These are phyloP conservation scores for Rhodotorula taiwanensis DNA, from an alignment of 768 basidiomycete species.

Conservation along the genomic window DNA sequence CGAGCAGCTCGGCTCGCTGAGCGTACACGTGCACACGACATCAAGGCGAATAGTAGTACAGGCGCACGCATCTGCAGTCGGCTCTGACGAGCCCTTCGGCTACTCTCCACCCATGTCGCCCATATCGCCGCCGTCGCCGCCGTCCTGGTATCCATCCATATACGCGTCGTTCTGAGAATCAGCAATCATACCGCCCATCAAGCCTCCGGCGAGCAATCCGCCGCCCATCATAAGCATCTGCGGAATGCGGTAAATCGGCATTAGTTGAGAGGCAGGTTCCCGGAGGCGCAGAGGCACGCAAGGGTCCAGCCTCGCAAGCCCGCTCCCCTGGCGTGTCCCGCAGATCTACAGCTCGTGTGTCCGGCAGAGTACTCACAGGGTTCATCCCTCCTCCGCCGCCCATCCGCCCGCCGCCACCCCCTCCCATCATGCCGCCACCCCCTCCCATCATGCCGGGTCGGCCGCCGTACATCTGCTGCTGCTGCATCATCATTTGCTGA, in stretches of 20 bases:
- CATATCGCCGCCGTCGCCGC: slow-evolving; percentile 7
- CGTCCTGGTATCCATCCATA: slow-evolving; percentile 18
- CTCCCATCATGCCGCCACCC: slow-evolving; percentile 11
- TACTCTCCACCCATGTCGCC: neutral
- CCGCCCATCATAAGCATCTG: slow-evolving; percentile 29
- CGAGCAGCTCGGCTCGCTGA: no score
- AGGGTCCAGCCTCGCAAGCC: no score
- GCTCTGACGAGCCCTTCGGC: no score
- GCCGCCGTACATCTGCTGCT: neutral
- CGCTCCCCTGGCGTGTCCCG: no score
- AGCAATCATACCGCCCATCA: slow-evolving; percentile 4
- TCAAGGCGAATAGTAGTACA: no score
- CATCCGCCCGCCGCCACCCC: slow-evolving; percentile 14
- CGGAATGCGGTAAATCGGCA: no score
- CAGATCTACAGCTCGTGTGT: no score
- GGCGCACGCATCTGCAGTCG: no score
- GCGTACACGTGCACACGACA: no score
- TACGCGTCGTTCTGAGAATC: slow-evolving; percentile 19
- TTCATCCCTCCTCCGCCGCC: slow-evolving; percentile 27
- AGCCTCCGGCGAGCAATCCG: slow-evolving; percentile 11
- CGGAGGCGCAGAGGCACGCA: no score
- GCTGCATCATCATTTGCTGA: slow-evolving; percentile 9
- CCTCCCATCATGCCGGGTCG: neutral
- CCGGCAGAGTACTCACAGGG: slow-evolving; percentile 12
- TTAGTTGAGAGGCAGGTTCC: no score